These are phyloP conservation scores for Calonectria henricotiae DNA, from an alignment of 2,329 filamentous ascomycete genomes.

Conservation along the genomic window DNA sequence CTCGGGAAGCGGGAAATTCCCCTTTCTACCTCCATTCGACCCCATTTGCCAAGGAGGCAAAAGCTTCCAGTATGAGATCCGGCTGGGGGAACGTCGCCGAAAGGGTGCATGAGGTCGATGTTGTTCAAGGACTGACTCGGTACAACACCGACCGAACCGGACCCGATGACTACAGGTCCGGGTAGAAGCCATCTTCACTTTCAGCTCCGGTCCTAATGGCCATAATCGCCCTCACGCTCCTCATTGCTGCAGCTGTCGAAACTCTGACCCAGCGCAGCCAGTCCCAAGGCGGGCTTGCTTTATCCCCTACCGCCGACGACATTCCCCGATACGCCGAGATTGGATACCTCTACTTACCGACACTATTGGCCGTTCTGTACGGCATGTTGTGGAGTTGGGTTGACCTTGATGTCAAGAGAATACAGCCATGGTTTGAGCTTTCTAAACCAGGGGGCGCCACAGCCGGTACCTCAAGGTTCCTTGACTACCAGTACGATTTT, in stretches of 20 bases:
- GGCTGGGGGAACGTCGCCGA: constrained; percentile 27
- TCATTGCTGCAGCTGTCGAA: constrained; percentile 64
- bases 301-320: constrained; percentile 47
- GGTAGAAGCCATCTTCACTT: constrained; percentile 50
- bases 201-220: constrained; percentile 57
- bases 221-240: constrained; percentile 58
- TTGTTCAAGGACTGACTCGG: not conserved
- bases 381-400: constrained; percentile 74
- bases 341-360: constrained; percentile 69
- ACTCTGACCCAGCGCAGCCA: constrained; percentile 61
- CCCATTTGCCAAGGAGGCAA: not conserved
- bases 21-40: not conserved
- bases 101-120: constrained; percentile 25
- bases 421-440: constrained; percentile 75
- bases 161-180: not conserved
- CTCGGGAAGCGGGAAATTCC: not conserved
- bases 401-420: constrained; percentile 71
- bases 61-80: constrained; percentile 25
- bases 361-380: constrained; percentile 69
- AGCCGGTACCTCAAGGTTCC: constrained; percentile 64
- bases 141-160: constrained; percentile 19
- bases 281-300: constrained; percentile 60
- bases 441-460: constrained; percentile 64
- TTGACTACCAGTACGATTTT: constrained; percentile 69
- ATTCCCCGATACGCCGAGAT: constrained; percentile 60